Percentiles rank a stretch among this genome's conserved stretches.
phyloP scores from a whole-genome alignment of 805 yeast genomes.

The Starmerella asiatica region DNA sequence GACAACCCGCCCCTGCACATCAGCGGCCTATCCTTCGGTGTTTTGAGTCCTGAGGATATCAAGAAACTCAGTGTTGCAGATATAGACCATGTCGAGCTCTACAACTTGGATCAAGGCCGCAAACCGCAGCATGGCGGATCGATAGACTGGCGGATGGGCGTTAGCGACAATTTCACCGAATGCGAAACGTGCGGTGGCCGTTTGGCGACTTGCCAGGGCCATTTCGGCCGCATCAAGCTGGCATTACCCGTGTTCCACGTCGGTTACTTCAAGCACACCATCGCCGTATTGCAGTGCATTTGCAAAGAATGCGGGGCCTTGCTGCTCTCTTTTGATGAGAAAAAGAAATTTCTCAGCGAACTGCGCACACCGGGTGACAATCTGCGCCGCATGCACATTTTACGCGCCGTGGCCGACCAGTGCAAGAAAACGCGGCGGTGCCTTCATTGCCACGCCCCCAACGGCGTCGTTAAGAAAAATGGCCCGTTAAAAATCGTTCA shows the following conservation, averaged over 20 bases:
- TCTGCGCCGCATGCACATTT: slow-evolving; percentile 75
- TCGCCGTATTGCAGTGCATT: slow-evolving; percentile 74
- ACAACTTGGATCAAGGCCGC: slow-evolving; percentile 80
- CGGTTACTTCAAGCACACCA: slow-evolving; percentile 87
- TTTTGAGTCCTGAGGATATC: slow-evolving; percentile 81
- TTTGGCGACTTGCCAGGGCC: slow-evolving; percentile 93
- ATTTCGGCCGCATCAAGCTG: slow-evolving; percentile 85
- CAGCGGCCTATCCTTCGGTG: slow-evolving; percentile 82
- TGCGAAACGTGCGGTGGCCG: slow-evolving; percentile 88
- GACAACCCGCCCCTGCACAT: slow-evolving; percentile 85
- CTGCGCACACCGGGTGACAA: slow-evolving; percentile 83
- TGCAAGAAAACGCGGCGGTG: slow-evolving; percentile 93
- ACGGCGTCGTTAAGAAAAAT: slow-evolving; percentile 96
- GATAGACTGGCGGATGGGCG: slow-evolving; percentile 86
- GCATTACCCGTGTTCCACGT: slow-evolving; percentile 96
- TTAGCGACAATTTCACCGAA: slow-evolving; percentile 68
- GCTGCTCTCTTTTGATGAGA: slow-evolving; percentile 57
- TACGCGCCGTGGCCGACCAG: slow-evolving; percentile 75
- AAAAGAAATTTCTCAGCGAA: slow-evolving; percentile 58
- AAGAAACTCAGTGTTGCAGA: slow-evolving; percentile 91
- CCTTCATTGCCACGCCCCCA: slow-evolving; percentile 57
- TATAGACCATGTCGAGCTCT: slow-evolving; percentile 77
- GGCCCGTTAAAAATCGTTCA: slow-evolving; percentile 93
- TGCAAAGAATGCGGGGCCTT: slow-evolving; percentile 81
- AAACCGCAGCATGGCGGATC: slow-evolving; percentile 78